These are phyloP conservation scores for Suhomyces yuchorum DNA, from an alignment of 1,139 yeast genomes.

Conservation along the genomic window DNA sequence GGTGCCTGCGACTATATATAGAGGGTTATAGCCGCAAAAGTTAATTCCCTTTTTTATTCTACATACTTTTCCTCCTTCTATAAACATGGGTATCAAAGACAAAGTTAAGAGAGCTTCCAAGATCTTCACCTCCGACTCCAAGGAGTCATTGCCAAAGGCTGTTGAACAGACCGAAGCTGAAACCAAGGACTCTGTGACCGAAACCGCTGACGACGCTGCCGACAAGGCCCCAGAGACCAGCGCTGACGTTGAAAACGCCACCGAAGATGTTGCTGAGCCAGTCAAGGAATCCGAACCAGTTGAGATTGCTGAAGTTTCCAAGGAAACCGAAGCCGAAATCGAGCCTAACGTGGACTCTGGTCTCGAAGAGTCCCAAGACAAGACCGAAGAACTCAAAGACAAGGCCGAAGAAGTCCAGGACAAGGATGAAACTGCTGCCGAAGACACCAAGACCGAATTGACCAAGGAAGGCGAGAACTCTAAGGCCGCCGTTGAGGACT, in stretches of 20 bases:
- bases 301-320: constrained; percentile 9
- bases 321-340: constrained; percentile 14
- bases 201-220: constrained; percentile 16
- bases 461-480: constrained; percentile 29
- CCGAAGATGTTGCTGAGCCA: constrained; percentile 15
- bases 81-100: constrained; percentile 46
- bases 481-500: constrained; percentile 32
- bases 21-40: constrained; percentile 10
- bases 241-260: not conserved
- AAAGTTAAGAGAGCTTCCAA: constrained; percentile 50
- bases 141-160: constrained; percentile 26
- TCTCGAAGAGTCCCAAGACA: constrained; percentile 12
- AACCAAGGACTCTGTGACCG: constrained; percentile 14
- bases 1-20: constrained; percentile 6
- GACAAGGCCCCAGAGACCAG: constrained; percentile 12
- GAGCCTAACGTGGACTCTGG: constrained; percentile 16
- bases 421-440: constrained; percentile 8
- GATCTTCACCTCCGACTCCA: constrained; percentile 38
- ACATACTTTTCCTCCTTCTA: not conserved
- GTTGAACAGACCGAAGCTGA: constrained; percentile 17
- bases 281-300: constrained; percentile 6
- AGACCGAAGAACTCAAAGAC: constrained; percentile 11
- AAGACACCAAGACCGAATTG: constrained; percentile 14
- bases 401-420: constrained; percentile 12
- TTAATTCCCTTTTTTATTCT: not conserved